Evolutionary conservation across 164 flowering plant species (phyloP).

Genomic region (Akebia trifoliata): DNA sequence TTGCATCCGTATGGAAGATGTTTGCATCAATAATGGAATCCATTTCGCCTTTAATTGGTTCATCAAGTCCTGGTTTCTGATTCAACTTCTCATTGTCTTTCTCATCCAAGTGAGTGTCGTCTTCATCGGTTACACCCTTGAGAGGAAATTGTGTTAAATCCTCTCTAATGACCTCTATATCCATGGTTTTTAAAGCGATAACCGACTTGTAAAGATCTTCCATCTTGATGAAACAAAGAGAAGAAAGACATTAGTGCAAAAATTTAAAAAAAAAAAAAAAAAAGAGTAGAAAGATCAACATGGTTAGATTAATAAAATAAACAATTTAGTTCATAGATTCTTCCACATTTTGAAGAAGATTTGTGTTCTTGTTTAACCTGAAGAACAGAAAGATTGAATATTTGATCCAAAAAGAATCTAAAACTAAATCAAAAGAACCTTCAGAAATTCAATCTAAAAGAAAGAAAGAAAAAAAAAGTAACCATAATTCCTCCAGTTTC

Average conservation of each 20-base stretch:
- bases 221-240: constrained; percentile 1
- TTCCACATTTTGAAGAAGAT: too few relatives aligned
- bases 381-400: too few relatives aligned
- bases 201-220: neutral
- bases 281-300: too few relatives aligned
- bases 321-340: too few relatives aligned
- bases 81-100: constrained; percentile 36
- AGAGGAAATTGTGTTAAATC: constrained; percentile 32
- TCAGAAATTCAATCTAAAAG: too few relatives aligned
- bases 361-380: too few relatives aligned
- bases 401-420: too few relatives aligned
- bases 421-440: too few relatives aligned
- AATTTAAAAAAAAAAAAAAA: too few relatives aligned
- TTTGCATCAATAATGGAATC: constrained; percentile 24
- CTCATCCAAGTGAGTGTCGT: constrained; percentile 16
- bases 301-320: too few relatives aligned
- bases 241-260: neutral
- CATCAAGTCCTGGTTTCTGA: constrained; percentile 26
- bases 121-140: constrained; percentile 24
- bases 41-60: constrained; percentile 30
- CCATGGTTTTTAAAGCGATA: constrained; percentile 34
- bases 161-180: constrained; percentile 48
- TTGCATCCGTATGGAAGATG: constrained; percentile 52
- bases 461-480: too few relatives aligned
- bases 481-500: too few relatives aligned